Evolutionary conservation across 768 basidiomycete genomes (phyloP).

Genomic region (Phylloporus sp.): DNA sequence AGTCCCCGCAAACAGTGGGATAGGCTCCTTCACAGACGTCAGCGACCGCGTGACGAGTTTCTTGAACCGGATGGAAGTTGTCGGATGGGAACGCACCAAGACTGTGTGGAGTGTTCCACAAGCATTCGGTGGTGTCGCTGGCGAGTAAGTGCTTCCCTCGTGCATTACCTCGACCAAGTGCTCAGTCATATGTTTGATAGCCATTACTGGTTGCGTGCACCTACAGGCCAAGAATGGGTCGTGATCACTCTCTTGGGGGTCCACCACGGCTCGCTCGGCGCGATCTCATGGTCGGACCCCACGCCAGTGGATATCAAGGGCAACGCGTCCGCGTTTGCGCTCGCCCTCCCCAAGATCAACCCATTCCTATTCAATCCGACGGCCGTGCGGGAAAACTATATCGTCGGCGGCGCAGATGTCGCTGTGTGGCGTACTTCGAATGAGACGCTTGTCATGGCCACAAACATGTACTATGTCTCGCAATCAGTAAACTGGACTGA

Average conservation of each 20-base stretch:
- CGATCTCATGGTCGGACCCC: conserved; percentile 50
- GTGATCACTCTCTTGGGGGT: conserved; percentile 62
- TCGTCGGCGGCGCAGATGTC: conserved; percentile 43
- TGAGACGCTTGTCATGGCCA: conserved; percentile 46
- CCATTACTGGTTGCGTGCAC: conserved; percentile 57
- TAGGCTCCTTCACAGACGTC: conserved; percentile 56
- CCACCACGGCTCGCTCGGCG: conserved; percentile 64
- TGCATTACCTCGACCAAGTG: not conserved
- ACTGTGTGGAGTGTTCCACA: conserved; percentile 78
- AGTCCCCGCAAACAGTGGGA: conserved; percentile 20
- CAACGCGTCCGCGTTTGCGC: conserved; percentile 47
- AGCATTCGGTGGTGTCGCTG: conserved; percentile 53
- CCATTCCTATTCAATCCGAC: conserved; percentile 44
- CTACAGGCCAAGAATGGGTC: conserved; percentile 66
- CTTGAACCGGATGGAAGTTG: conserved; percentile 47
- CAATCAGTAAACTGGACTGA: conserved; percentile 33
- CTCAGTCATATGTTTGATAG: conserved; percentile 6
- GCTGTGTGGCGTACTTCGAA: conserved; percentile 46
- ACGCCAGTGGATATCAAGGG: conserved; percentile 51
- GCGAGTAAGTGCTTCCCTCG: conserved; percentile 26
- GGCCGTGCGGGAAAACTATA: conserved; percentile 39
- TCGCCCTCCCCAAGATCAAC: conserved; percentile 42
- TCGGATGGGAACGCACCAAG: conserved; percentile 66
- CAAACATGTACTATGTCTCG: conserved; percentile 45
- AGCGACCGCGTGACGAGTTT: conserved; percentile 65